Evolutionary conservation across 2,329 filamentous ascomycete species (phyloP).

Genomic region (Ophiostoma tasmaniense): DNA sequence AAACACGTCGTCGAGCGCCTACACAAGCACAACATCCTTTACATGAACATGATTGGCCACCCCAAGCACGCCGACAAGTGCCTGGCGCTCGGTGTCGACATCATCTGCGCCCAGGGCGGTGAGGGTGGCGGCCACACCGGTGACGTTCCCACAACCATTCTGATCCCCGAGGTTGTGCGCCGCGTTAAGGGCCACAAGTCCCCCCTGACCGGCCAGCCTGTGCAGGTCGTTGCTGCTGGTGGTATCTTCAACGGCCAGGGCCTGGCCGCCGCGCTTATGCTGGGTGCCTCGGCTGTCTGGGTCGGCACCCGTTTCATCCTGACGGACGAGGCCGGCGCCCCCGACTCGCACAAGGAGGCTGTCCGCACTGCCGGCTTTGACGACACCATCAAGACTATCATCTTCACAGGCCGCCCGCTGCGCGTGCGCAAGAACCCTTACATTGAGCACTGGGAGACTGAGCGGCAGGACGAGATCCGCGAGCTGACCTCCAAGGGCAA

Average conservation of each 20-base stretch:
- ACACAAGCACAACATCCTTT: slow-evolving; percentile 78
- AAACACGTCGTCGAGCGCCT: slow-evolving; percentile 82
- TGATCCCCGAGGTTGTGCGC: slow-evolving; percentile 87
- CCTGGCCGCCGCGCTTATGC: slow-evolving; percentile 81
- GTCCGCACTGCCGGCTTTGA: slow-evolving; percentile 87
- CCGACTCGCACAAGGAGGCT: slow-evolving; percentile 89
- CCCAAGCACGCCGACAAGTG: slow-evolving; percentile 98
- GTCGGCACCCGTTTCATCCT: slow-evolving; percentile 95
- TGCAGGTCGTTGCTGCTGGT: slow-evolving; percentile 88
- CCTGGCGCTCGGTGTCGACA: slow-evolving; percentile 81
- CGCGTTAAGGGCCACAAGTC: slow-evolving; percentile 73
- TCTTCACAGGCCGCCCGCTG: slow-evolving; percentile 94
- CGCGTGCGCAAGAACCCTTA: slow-evolving; percentile 91
- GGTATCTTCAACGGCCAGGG: slow-evolving; percentile 90
- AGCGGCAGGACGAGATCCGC: slow-evolving; percentile 84
- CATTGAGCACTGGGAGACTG: slow-evolving; percentile 92
- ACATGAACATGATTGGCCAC: slow-evolving; percentile 99
- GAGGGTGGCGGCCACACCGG: slow-evolving; percentile 96
- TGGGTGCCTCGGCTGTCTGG: slow-evolving; percentile 90
- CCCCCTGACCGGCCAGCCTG: slow-evolving; percentile 75
- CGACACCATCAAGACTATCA: slow-evolving; percentile 93
- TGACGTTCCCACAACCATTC: slow-evolving; percentile 80
- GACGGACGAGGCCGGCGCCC: slow-evolving; percentile 86
- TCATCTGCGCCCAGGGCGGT: slow-evolving; percentile 97
- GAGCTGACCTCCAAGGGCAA: slow-evolving; percentile 79